phyloP scores from a whole-genome alignment of 345 rosid genomes.

The Boechera stricta region DNA sequence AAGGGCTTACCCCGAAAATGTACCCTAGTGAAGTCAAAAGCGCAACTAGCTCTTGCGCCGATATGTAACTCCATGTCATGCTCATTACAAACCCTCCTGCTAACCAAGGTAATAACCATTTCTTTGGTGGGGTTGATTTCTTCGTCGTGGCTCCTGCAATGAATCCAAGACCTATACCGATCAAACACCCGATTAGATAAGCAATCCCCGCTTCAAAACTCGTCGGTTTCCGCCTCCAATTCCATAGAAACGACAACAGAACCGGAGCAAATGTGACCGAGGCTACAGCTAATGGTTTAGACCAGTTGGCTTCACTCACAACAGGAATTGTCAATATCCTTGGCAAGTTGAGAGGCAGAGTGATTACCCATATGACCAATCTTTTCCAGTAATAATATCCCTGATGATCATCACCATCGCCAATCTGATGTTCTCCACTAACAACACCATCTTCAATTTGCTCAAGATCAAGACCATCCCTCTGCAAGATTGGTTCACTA shows the following conservation, averaged over 20 bases:
- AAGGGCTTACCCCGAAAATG: constrained; percentile 74
- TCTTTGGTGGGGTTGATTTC: constrained; percentile 67
- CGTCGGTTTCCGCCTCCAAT: constrained; percentile 48
- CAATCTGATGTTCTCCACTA: constrained; percentile 21
- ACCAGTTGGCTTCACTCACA: constrained; percentile 73
- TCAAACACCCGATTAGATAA: constrained; percentile 55
- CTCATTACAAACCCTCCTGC: constrained; percentile 87
- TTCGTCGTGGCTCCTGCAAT: constrained; percentile 65
- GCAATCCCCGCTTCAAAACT: constrained; percentile 45
- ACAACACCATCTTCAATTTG: constrained; percentile 11
- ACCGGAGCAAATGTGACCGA: constrained; percentile 77
- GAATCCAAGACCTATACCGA: constrained; percentile 66
- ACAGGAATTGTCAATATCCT: constrained; percentile 85
- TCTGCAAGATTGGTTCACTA: constrained; percentile 43
- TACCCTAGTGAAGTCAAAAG: constrained; percentile 68
- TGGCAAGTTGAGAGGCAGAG: constrained; percentile 79
- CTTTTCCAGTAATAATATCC: constrained; percentile 36
- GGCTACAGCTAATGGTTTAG: constrained; percentile 70
- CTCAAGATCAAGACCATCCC: constrained; percentile 15
- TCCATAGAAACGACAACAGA: constrained; percentile 61
- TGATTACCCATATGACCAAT: constrained; percentile 53
- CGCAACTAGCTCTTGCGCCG: constrained; percentile 83
- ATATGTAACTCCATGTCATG: constrained; percentile 83
- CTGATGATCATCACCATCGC: constrained; percentile 9
- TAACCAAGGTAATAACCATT: constrained; percentile 69